phyloP scores from a whole-genome alignment of 225 moss, liverwort and hornwort genomes.

The Physcomitrellopsis africana region DNA sequence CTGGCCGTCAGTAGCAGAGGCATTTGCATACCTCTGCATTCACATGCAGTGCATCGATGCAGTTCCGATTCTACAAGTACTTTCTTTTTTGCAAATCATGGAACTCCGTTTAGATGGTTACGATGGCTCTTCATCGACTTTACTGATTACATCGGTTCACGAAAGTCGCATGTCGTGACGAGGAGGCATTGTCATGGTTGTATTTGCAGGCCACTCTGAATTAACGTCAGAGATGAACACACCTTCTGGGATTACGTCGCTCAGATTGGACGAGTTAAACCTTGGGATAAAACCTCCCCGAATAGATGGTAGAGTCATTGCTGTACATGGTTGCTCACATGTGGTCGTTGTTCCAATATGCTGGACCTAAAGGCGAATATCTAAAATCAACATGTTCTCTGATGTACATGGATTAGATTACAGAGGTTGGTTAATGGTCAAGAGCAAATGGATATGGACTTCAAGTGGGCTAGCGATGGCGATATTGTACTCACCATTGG shows the following conservation, averaged over 20 bases:
- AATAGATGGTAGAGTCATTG: constrained; percentile 70
- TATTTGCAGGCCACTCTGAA: constrained; percentile 81
- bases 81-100: too few relatives aligned
- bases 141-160: not conserved
- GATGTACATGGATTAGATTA: constrained; percentile 61
- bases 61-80: too few relatives aligned
- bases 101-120: too few relatives aligned
- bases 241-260: constrained; percentile 66
- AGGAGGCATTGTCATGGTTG: not conserved
- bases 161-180: not conserved
- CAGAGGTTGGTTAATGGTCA: constrained; percentile 64
- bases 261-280: constrained; percentile 76
- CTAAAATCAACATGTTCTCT: constrained; percentile 2
- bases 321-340: not conserved
- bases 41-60: not conserved
- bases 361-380: constrained; percentile 12
- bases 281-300: constrained; percentile 84
- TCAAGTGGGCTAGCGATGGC: constrained; percentile 89
- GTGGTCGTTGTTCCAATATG: constrained; percentile 12
- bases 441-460: constrained; percentile 85
- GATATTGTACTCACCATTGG: constrained; percentile 76
- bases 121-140: constrained; percentile 7
- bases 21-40: constrained; percentile 13
- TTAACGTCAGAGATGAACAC: constrained; percentile 77
- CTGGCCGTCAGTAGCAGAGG: constrained; percentile 80